A percentile compares a stretch with the other conserved stretches of the same genome.
Conservation (phyloP, 2,329 filamentous ascomycete genomes). For the Chaetomiaceae sp. region DNA sequence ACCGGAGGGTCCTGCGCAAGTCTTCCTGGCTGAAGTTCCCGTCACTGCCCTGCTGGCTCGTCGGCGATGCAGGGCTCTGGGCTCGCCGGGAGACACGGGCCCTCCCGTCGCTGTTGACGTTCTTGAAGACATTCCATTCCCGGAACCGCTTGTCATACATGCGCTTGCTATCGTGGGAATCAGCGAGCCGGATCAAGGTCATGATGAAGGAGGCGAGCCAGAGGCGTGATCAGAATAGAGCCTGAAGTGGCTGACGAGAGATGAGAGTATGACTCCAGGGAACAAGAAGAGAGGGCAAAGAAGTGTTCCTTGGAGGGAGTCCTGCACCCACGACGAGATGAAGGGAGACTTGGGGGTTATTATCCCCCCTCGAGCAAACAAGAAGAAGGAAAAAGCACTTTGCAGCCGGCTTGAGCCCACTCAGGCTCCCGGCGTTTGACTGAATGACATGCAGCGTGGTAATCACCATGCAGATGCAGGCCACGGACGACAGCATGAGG, state of each 20-base stretch:
- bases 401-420: neutral
- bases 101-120: slow-evolving; percentile 25
- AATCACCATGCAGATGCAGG: slow-evolving; percentile 2
- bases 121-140: slow-evolving; percentile 29
- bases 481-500: neutral
- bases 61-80: slow-evolving; percentile 7
- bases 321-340: neutral
- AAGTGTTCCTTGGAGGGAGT: too few species aligned
- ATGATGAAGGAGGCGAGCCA: slow-evolving; percentile 10
- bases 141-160: slow-evolving; percentile 30
- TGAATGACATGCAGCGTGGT: slow-evolving; percentile 1
- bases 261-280: neutral
- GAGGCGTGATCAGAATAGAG: neutral
- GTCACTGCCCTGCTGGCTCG: neutral
- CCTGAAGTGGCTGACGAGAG: too few species aligned
- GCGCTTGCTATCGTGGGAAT: slow-evolving; percentile 25
- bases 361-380: neutral
- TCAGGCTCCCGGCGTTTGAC: neutral
- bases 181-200: slow-evolving; percentile 24
- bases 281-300: too few species aligned
- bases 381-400: neutral
- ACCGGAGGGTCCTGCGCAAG: slow-evolving; percentile 20
- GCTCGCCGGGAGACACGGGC: slow-evolving; percentile 15
- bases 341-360: neutral
- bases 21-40: slow-evolving; percentile 21